Conservation (phyloP, 2,329 filamentous ascomycete genomes). For the Fusarium mundagurra region DNA sequence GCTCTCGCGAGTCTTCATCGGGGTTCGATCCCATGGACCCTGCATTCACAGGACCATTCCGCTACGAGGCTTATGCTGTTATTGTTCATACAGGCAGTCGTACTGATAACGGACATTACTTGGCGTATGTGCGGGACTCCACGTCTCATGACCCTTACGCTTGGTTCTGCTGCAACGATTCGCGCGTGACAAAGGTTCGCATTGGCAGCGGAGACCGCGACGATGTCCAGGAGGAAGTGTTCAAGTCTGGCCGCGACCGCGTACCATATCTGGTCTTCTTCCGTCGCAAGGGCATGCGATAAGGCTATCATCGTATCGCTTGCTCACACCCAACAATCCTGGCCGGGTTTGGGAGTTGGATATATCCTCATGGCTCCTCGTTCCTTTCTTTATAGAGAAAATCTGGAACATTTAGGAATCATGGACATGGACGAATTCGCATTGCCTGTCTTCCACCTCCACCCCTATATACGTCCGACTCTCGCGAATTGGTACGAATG, state of each 20-base stretch:
- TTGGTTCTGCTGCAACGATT: constrained; percentile 64
- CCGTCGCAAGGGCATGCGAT: constrained; percentile 49
- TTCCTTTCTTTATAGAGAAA: neutral
- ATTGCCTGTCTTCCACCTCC: neutral
- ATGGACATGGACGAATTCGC: neutral
- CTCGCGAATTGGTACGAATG: neutral
- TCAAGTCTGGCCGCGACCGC: constrained; percentile 49
- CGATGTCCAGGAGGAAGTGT: constrained; percentile 52
- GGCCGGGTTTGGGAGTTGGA: neutral
- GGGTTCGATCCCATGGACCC: constrained; percentile 49
- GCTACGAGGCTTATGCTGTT: constrained; percentile 88
- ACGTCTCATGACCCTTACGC: constrained; percentile 53
- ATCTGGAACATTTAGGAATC: neutral
- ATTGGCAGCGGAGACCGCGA: constrained; percentile 50
- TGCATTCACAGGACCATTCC: constrained; percentile 65
- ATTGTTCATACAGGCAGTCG: constrained; percentile 78
- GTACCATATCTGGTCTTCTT: constrained; percentile 61
- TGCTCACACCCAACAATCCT: neutral
- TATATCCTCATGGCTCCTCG: neutral
- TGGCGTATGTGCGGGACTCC: constrained; percentile 72
- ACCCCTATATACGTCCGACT: neutral
- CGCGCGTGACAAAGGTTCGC: constrained; percentile 52
- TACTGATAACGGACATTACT: constrained; percentile 82
- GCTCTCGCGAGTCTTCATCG: constrained; percentile 44
- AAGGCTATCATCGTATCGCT: neutral